These are phyloP conservation scores for Hydrangea macrophylla DNA, from an alignment of 148 eudicot species.

Conservation along the genomic window DNA sequence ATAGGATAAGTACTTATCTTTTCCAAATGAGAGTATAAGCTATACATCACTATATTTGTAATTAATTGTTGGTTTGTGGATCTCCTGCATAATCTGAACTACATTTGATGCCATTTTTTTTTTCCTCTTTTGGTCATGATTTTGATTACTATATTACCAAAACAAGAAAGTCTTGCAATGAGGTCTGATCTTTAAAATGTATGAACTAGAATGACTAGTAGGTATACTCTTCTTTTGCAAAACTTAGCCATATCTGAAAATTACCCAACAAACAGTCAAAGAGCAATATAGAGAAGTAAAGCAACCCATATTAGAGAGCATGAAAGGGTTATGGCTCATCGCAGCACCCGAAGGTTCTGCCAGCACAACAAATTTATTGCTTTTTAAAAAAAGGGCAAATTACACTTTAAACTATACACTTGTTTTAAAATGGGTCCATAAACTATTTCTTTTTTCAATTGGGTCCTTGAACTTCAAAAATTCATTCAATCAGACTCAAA, in stretches of 20 bases:
- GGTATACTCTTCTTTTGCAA: neutral
- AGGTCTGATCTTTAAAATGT: neutral
- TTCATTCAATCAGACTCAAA: too few species aligned
- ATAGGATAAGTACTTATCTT: neutral
- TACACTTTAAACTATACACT: too few species aligned
- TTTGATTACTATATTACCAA: too few species aligned
- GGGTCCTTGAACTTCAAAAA: too few species aligned
- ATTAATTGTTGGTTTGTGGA: neutral
- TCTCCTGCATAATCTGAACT: neutral
- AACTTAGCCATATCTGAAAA: neutral
- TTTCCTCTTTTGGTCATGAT: too few species aligned
- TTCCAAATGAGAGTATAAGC: neutral
- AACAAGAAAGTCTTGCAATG: neutral
- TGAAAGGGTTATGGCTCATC: neutral
- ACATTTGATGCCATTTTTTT: neutral
- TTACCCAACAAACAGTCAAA: slow-evolving; percentile 10
- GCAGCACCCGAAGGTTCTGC: too few species aligned
- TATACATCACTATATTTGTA: neutral
- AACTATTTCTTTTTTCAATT: too few species aligned
- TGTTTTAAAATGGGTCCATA: too few species aligned
- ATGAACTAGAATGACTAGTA: slow-evolving; percentile 5
- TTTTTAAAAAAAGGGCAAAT: too few species aligned
- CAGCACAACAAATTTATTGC: too few species aligned
- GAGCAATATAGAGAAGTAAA: neutral
- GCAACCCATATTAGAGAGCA: neutral